phyloP scores from a whole-genome alignment of 1,284 basidiomycete genomes.

The Hemileia vastatrix region DNA sequence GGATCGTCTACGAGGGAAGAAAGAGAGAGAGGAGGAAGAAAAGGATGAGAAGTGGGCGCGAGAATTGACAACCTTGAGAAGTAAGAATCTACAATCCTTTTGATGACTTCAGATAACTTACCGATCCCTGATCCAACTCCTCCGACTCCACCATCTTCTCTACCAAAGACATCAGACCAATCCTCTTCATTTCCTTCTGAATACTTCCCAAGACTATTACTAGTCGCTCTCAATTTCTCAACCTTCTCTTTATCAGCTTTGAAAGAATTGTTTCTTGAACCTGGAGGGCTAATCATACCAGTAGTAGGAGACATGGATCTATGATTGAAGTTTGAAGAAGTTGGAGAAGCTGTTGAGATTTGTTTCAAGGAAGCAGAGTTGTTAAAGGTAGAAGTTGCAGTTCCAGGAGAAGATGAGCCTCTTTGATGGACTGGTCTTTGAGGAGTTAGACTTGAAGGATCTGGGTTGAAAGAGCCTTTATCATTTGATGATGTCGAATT shows the following conservation, averaged over 20 bases:
- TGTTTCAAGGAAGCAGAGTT: no score
- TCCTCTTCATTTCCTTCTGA: no score
- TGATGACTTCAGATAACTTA: no score
- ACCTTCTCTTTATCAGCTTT: constrained; percentile 29
- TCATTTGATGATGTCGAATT: constrained; percentile 21
- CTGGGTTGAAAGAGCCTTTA: no score
- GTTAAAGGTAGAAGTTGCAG: not conserved
- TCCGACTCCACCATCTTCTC: not conserved
- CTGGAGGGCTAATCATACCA: constrained; percentile 4
- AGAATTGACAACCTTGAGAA: no score
- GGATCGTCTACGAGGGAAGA: not conserved
- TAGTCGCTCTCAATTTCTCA: constrained; percentile 26
- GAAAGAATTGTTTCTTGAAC: no score
- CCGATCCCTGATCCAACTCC: not conserved
- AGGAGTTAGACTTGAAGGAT: no score
- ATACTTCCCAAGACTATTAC: constrained; percentile 31
- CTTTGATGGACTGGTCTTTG: no score
- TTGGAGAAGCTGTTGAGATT: no score
- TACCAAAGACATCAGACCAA: constrained; percentile 35
- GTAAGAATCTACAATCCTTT: no score
- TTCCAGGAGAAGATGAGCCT: constrained; percentile 1
- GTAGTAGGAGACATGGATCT: not conserved
- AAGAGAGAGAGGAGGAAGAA: not conserved
- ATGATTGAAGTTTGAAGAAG: no score
- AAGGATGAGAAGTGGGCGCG: not conserved